A percentile compares a stretch with the other conserved stretches of the same genome.
Evolutionary conservation across 352 stramenopile species (phyloP).

Genomic region (Globisporangium paddicum): DNA sequence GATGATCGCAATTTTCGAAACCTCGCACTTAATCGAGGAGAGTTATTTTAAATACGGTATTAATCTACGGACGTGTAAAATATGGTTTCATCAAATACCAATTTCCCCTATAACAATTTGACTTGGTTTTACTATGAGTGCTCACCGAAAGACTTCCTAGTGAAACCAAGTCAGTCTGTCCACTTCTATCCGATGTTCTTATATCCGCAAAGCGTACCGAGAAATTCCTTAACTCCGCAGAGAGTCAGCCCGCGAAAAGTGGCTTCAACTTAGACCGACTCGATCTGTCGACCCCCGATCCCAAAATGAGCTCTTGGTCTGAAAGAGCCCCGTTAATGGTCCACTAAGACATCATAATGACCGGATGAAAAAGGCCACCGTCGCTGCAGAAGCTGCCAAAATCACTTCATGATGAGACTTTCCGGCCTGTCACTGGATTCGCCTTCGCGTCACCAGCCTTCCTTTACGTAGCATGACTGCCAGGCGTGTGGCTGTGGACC

Average conservation of each 20-base stretch:
- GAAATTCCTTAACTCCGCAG: not conserved
- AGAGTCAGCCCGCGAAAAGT: not conserved
- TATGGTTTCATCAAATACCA: too few species aligned
- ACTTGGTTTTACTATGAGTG: too few species aligned
- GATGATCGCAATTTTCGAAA: too few species aligned
- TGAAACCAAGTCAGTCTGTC: too few species aligned
- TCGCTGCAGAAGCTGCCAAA: not conserved
- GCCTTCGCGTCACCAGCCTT: not conserved
- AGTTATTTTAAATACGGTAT: too few species aligned
- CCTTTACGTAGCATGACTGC: conserved; percentile 1
- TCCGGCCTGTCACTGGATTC: not conserved
- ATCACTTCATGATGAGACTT: not conserved
- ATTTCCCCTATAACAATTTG: too few species aligned
- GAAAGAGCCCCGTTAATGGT: not conserved
- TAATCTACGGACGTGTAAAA: too few species aligned
- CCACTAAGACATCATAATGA: too few species aligned
- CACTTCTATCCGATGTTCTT: not conserved
- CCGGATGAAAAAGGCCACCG: not conserved
- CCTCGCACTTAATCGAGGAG: too few species aligned
- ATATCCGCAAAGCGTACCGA: not conserved
- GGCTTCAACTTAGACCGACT: not conserved
- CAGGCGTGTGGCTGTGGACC: not conserved
- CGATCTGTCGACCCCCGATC: not conserved
- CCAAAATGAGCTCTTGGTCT: not conserved
- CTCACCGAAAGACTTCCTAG: not conserved